Conservation (phyloP, 108 stramenopile species). For the Cyclotella kingstonii region DNA sequence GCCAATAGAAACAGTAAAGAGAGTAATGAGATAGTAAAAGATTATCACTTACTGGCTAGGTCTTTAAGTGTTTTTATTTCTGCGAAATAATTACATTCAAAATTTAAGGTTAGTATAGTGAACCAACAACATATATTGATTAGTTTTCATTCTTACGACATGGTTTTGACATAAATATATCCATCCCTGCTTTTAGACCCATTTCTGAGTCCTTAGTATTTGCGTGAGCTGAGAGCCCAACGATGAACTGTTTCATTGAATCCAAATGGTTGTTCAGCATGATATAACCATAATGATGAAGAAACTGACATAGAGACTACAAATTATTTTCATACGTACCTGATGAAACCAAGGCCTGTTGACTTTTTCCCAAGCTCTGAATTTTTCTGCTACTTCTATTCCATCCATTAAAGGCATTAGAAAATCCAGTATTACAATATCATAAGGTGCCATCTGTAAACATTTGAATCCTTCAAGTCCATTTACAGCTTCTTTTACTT, state of each 20-base stretch:
- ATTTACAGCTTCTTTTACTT: slow-evolving; percentile 62
- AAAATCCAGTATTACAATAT: slow-evolving; percentile 73
- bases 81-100: too few relatives aligned
- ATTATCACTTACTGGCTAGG: slow-evolving; percentile 13
- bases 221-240: slow-evolving; percentile 73
- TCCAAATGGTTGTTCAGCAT: too few relatives aligned
- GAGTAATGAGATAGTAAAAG: neutral
- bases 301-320: too few relatives aligned
- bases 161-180: slow-evolving; percentile 62
- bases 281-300: too few relatives aligned
- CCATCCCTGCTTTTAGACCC: slow-evolving; percentile 69
- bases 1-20: too few relatives aligned
- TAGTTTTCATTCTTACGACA: too few relatives aligned
- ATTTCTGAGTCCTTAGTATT: slow-evolving; percentile 48
- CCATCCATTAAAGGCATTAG: slow-evolving; percentile 88
- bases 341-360: slow-evolving; percentile 53
- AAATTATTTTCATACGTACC: too few relatives aligned
- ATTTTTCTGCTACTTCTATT: slow-evolving; percentile 70
- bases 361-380: slow-evolving; percentile 57
- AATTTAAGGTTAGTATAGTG: too few relatives aligned
- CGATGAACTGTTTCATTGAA: slow-evolving; percentile 49
- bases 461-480: slow-evolving; percentile 67
- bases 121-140: too few relatives aligned
- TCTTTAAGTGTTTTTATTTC: slow-evolving; percentile 55
- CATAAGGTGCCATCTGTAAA: slow-evolving; percentile 50